Conservation (phyloP, 73 alveolate species). For the Effrenium voratum region DNA sequence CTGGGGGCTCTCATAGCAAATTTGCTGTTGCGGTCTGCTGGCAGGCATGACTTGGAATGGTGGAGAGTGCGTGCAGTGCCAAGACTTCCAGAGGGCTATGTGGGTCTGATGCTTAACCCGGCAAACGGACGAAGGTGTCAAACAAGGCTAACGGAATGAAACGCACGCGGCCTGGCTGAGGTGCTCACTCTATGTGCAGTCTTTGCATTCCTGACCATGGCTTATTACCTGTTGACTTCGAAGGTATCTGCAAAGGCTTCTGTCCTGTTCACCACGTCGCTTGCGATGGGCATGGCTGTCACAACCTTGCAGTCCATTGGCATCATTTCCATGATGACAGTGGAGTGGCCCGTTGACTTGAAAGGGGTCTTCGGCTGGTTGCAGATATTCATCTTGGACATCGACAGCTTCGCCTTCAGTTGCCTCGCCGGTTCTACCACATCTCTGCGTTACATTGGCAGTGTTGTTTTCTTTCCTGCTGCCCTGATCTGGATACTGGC, state of each 20-base stretch:
- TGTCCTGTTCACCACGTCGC: constrained; percentile 43
- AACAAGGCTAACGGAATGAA: too few relatives aligned
- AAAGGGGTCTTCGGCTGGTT: neutral
- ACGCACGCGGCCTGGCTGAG: neutral
- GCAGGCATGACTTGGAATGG: constrained; percentile 5
- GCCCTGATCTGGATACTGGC: neutral
- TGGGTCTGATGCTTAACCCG: neutral
- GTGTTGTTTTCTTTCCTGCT: neutral
- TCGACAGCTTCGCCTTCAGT: constrained; percentile 35
- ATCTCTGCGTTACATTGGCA: neutral
- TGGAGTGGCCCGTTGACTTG: neutral
- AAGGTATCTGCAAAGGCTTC: constrained; percentile 30
- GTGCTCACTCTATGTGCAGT: neutral
- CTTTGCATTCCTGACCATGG: constrained; percentile 8
- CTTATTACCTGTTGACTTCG: constrained; percentile 36
- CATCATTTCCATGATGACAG: constrained; percentile 18
- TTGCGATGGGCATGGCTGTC: constrained; percentile 47
- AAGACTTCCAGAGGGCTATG: neutral
- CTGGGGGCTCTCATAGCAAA: neutral
- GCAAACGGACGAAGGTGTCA: too few relatives aligned
- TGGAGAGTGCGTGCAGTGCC: neutral
- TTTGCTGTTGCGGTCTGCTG: neutral
- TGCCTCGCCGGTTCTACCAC: constrained; percentile 32
- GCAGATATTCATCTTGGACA: neutral
- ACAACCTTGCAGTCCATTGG: constrained; percentile 27